Percentiles rank a stretch among this genome's conserved stretches.
Conservation (phyloP, 345 rosid species). For the Acer saccharum region DNA sequence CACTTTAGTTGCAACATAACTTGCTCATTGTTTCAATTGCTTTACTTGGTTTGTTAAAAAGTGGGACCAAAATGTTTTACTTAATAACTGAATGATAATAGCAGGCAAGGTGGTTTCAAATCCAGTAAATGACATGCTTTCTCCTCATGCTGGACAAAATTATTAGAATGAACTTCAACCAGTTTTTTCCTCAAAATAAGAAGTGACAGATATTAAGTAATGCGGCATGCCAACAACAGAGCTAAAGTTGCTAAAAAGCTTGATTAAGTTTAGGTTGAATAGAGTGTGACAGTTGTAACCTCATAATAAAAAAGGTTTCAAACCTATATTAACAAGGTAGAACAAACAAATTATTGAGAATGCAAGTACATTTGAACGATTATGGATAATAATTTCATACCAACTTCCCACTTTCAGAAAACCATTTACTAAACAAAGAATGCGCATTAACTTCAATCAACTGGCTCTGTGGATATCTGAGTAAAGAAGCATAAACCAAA, state of each 20-base stretch:
- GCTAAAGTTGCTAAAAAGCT: neutral
- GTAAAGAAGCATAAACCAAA: conserved; percentile 24
- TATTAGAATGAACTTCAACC: neutral
- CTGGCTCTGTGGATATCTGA: conserved; percentile 91
- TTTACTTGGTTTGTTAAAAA: neutral
- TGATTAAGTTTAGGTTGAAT: neutral
- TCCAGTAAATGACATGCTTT: no score
- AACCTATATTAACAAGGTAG: neutral
- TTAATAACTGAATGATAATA: neutral
- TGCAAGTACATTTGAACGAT: neutral
- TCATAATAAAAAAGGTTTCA: neutral
- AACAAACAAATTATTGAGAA: neutral
- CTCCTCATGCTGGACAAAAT: neutral
- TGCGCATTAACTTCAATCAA: conserved; percentile 98
- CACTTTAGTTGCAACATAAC: neutral
- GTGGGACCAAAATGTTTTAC: neutral
- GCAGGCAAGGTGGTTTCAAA: neutral
- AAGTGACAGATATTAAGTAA: neutral
- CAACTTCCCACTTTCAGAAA: conserved; percentile 99
- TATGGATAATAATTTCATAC: conserved; percentile 41
- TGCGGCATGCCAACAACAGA: conserved; percentile 5
- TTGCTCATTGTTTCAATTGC: neutral
- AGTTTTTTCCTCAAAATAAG: no score
- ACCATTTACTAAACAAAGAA: conserved; percentile 98
- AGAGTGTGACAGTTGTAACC: neutral